Percentiles rank a stretch among this genome's conserved stretches.
phyloP scores from a whole-genome alignment of 2,329 filamentous ascomycete genomes.

The Pyricularia grisea region DNA sequence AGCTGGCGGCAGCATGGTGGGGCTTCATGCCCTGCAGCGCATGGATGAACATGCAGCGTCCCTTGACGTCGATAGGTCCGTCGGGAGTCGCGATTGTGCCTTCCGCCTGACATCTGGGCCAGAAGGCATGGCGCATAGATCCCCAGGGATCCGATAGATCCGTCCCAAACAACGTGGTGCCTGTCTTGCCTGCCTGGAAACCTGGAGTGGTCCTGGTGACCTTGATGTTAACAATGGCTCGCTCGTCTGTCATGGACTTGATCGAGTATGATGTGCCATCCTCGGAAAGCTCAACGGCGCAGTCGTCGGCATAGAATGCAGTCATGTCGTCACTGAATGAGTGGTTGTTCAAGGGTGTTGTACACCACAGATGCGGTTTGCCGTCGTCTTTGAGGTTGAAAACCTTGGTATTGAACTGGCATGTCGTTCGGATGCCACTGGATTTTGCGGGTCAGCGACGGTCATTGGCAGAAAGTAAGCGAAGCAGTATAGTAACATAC shows the following conservation, averaged over 20 bases:
- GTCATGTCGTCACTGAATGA: constrained; percentile 78
- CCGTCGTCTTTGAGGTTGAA: constrained; percentile 61
- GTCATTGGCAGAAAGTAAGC: constrained; percentile 8
- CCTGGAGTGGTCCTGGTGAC: constrained; percentile 68
- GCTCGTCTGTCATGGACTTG: constrained; percentile 79
- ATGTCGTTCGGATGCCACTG: constrained; percentile 82
- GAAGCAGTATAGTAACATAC: constrained; percentile 40
- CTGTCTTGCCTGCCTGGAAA: constrained; percentile 77
- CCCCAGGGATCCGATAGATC: constrained; percentile 85
- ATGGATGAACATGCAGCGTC: constrained; percentile 70
- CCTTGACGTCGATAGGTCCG: constrained; percentile 73
- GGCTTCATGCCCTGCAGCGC: constrained; percentile 98
- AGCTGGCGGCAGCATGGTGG: constrained; percentile 83
- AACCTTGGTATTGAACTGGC: constrained; percentile 91
- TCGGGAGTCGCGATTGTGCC: constrained; percentile 78
- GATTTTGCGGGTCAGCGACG: neutral
- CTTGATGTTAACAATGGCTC: constrained; percentile 77
- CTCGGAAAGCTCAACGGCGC: constrained; percentile 75
- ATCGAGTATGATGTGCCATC: constrained; percentile 77
- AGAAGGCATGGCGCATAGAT: constrained; percentile 84
- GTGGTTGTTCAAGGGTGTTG: constrained; percentile 67
- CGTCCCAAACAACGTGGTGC: constrained; percentile 77
- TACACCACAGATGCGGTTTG: constrained; percentile 73
- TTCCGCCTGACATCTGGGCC: constrained; percentile 76
- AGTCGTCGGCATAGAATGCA: constrained; percentile 78